phyloP scores from a whole-genome alignment of 805 yeast species.

The Candida parachauliodes region DNA sequence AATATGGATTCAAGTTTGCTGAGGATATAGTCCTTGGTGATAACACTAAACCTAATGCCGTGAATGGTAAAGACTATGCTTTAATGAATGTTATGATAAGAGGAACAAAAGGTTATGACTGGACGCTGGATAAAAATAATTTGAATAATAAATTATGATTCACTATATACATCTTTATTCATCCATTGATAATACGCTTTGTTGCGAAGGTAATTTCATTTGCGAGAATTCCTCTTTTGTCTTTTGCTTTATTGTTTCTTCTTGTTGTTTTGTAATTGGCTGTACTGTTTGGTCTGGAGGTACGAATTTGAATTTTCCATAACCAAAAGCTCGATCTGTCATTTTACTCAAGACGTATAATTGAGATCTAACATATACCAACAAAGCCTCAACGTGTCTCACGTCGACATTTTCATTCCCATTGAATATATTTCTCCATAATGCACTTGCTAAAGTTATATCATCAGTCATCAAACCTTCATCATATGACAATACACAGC shows the following conservation, averaged over 20 bases:
- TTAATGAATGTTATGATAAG: constrained; percentile 45
- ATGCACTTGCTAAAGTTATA: constrained; percentile 69
- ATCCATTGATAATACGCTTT: constrained; percentile 40
- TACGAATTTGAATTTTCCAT: constrained; percentile 82
- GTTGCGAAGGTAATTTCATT: constrained; percentile 57
- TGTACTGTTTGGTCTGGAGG: constrained; percentile 77
- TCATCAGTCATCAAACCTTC: constrained; percentile 85
- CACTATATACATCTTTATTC: constrained; percentile 23
- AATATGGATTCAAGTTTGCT: constrained; percentile 48
- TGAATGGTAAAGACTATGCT: constrained; percentile 39
- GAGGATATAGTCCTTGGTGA: constrained; percentile 47
- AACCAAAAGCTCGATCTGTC: constrained; percentile 89
- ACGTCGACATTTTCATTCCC: constrained; percentile 79
- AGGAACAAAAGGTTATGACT: constrained; percentile 31
- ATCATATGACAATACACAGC: constrained; percentile 85
- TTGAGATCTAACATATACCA: constrained; percentile 88
- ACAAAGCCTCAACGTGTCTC: constrained; percentile 79
- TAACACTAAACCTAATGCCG: constrained; percentile 16
- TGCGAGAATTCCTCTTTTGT: constrained; percentile 54
- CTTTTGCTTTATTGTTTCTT: constrained; percentile 45
- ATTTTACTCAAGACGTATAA: constrained; percentile 80
- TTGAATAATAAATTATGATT: constrained; percentile 1
- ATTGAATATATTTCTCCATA: constrained; percentile 89
- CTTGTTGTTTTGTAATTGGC: constrained; percentile 66
- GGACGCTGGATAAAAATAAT: constrained; percentile 21